Conservation (phyloP, 164 flowering plant genomes). For the Vitis amurensis region DNA sequence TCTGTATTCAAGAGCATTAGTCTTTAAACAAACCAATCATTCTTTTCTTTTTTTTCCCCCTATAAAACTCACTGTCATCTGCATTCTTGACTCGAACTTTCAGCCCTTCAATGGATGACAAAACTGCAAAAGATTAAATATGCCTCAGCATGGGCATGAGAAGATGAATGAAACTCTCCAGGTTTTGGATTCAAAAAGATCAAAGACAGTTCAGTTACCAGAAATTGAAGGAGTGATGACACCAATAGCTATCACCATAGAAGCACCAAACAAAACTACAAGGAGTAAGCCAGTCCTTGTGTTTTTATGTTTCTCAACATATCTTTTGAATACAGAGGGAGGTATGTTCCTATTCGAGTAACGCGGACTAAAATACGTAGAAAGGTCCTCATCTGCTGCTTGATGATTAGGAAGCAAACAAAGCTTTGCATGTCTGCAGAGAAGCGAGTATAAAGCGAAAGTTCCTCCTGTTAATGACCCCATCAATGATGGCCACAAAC, state of each 20-base stretch:
- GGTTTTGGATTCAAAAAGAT: neutral
- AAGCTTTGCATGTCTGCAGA: constrained; percentile 64
- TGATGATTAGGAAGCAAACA: constrained; percentile 68
- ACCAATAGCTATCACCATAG: constrained; percentile 56
- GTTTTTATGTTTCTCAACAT: constrained; percentile 56
- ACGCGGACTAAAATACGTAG: constrained; percentile 43
- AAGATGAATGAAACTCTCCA: neutral
- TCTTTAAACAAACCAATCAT: too few relatives aligned
- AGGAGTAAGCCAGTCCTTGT: constrained; percentile 48
- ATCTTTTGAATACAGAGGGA: constrained; percentile 38
- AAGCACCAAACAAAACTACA: constrained; percentile 59
- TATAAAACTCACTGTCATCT: constrained; percentile 37
- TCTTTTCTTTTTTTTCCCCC: neutral
- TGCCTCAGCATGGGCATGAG: constrained; percentile 1
- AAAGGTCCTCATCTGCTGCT: constrained; percentile 74
- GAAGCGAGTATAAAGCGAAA: constrained; percentile 66
- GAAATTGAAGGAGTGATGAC: constrained; percentile 72
- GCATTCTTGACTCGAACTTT: constrained; percentile 27
- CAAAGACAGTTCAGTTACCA: constrained; percentile 32
- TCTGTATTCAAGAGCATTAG: neutral
- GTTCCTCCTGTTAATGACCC: constrained; percentile 53
- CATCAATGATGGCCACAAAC: constrained; percentile 10
- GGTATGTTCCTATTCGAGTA: constrained; percentile 17
- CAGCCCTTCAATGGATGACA: constrained; percentile 66
- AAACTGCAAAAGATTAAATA: constrained; percentile 43